Percentiles rank a stretch among this genome's conserved stretches.
phyloP scores from a whole-genome alignment of 2,329 filamentous ascomycete species.

The Sporothrix pallida region DNA sequence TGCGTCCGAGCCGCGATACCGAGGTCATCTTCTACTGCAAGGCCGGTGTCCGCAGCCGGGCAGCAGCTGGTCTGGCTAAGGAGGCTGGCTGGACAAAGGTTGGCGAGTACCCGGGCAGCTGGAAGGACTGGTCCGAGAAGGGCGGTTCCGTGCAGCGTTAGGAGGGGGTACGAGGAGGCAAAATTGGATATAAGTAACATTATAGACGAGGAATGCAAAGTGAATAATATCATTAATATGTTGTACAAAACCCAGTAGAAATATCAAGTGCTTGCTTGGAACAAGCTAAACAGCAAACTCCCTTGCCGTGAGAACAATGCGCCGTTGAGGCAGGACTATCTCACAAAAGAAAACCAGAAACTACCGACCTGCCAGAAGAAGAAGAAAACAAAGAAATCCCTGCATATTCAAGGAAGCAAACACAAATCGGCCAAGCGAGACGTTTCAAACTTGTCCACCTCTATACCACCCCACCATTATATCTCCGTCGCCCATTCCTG shows the following conservation, averaged over 20 bases:
- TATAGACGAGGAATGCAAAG: not conserved
- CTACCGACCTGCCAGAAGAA: slow-evolving; percentile 1
- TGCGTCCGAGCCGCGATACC: slow-evolving; percentile 62
- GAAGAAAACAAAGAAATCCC: not conserved
- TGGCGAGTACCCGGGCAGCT: slow-evolving; percentile 76
- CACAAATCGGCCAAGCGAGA: too few species aligned
- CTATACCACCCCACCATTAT: not conserved
- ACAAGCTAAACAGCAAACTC: slow-evolving; percentile 14
- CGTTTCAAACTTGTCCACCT: not conserved
- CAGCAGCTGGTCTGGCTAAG: slow-evolving; percentile 77
- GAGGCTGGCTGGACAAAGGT: slow-evolving; percentile 76
- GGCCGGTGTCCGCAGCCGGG: slow-evolving; percentile 79
- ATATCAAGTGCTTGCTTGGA: not conserved
- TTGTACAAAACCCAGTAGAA: not conserved
- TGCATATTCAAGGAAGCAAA: not conserved
- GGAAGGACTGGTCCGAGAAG: slow-evolving; percentile 79
- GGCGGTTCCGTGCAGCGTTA: slow-evolving; percentile 65
- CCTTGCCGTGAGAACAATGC: not conserved
- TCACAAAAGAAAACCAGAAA: not conserved
- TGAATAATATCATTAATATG: slow-evolving; percentile 11
- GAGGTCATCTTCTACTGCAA: slow-evolving; percentile 90
- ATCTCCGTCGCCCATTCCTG: not conserved
- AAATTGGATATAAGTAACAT: not conserved
- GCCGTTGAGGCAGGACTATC: not conserved
- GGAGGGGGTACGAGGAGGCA: not conserved